A percentile compares a stretch with the other conserved stretches of the same genome.
Conservation (phyloP, 306 rosid genomes). For the Malus fusca region DNA sequence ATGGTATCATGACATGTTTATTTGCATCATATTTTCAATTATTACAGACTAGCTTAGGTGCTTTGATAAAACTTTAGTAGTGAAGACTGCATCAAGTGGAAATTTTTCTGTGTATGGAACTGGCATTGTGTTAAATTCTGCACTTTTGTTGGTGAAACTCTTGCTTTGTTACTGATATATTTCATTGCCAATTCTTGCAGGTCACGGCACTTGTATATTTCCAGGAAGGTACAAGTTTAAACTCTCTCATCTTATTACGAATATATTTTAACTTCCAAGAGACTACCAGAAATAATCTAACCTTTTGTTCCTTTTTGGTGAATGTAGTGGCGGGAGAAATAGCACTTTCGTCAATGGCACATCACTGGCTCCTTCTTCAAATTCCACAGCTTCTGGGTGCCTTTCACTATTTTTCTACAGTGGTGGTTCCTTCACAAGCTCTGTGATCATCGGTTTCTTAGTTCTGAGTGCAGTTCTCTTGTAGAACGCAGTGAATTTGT, state of each 20-base stretch:
- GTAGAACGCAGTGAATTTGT: constrained; percentile 25
- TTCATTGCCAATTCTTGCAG: constrained; percentile 33
- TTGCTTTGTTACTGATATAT: constrained; percentile 16
- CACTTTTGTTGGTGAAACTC: neutral
- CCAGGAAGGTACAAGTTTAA: constrained; percentile 62
- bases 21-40: neutral
- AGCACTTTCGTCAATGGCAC: constrained; percentile 50
- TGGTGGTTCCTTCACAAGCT: constrained; percentile 39
- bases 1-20: constrained; percentile 20
- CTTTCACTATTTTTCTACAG: constrained; percentile 29
- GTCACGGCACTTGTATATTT: constrained; percentile 68
- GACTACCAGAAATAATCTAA: constrained; percentile 3
- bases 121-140: neutral
- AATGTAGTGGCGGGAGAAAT: constrained; percentile 51
- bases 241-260: neutral
- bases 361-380: constrained; percentile 58
- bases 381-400: constrained; percentile 56
- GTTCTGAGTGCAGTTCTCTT: constrained; percentile 41
- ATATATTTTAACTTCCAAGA: neutral
- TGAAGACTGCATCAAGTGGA: neutral
- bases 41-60: neutral
- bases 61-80: neutral
- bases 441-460: constrained; percentile 33
- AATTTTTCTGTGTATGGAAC: neutral
- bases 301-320: constrained; percentile 1